Evolutionary conservation across 2,329 filamentous ascomycete genomes (phyloP).

Genomic region (Cadophora malorum): DNA sequence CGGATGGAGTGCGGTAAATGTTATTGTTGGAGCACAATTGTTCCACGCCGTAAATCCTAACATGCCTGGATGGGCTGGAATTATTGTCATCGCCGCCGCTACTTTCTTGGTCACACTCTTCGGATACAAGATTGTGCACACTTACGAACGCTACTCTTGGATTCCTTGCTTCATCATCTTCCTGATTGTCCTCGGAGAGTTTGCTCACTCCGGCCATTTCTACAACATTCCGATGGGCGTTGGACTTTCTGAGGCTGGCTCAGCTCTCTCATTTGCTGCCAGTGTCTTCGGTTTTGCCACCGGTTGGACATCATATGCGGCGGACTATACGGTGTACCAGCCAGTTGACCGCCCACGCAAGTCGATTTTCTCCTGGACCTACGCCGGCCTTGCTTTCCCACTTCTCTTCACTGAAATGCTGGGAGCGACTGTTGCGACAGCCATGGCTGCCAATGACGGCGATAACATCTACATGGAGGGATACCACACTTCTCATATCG

Average conservation of each 20-base stretch:
- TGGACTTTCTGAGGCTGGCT: constrained; percentile 65
- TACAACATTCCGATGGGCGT: constrained; percentile 62
- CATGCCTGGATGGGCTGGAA: constrained; percentile 76
- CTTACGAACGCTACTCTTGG: constrained; percentile 79
- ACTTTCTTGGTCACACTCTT: constrained; percentile 76
- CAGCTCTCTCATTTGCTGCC: constrained; percentile 69
- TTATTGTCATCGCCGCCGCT: constrained; percentile 72
- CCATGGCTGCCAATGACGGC: constrained; percentile 60
- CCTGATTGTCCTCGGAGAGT: constrained; percentile 71
- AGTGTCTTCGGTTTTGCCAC: constrained; percentile 73
- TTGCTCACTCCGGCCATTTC: constrained; percentile 71
- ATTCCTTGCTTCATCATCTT: constrained; percentile 76
- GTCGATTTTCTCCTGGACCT: constrained; percentile 74
- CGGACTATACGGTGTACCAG: constrained; percentile 84
- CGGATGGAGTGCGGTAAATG: constrained; percentile 79
- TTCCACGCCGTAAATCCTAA: constrained; percentile 73
- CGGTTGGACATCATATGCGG: constrained; percentile 76
- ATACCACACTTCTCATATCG: constrained; percentile 63
- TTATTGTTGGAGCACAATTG: constrained; percentile 80
- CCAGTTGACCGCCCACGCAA: constrained; percentile 63
- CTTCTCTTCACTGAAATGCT: constrained; percentile 78
- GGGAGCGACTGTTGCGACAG: constrained; percentile 72
- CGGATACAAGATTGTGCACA: constrained; percentile 77
- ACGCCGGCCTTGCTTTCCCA: constrained; percentile 71
- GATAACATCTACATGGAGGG: constrained; percentile 61